Conservation (phyloP, 2,329 filamentous ascomycete species). For the Aspergillus fructus region DNA sequence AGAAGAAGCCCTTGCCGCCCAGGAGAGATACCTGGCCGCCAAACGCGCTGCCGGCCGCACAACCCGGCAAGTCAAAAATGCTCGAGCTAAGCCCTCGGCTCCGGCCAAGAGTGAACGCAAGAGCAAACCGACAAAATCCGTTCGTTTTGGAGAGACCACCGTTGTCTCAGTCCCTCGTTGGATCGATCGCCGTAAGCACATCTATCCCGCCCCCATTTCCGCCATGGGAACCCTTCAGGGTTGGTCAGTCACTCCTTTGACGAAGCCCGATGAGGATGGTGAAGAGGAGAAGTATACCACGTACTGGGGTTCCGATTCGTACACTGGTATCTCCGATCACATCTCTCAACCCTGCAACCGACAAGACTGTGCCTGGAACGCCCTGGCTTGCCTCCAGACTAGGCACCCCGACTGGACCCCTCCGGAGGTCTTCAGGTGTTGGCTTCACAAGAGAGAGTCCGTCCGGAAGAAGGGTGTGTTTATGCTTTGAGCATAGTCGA, state of each 20-base stretch:
- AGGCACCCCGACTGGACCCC: background rate
- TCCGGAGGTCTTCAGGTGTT: constrained; percentile 2
- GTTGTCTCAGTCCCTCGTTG: constrained; percentile 26
- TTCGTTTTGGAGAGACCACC: constrained; percentile 27
- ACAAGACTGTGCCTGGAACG: constrained; percentile 1
- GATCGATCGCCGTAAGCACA: constrained; percentile 26
- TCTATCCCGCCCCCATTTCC: constrained; percentile 8
- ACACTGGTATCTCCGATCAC: constrained; percentile 7
- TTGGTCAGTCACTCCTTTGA: constrained; percentile 15
- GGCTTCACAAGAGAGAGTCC: constrained; percentile 1
- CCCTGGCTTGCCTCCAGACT: constrained; percentile 2
- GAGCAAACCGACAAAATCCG: constrained; percentile 20
- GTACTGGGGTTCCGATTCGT: constrained; percentile 16
- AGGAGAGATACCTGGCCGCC: background rate
- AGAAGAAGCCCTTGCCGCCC: background rate
- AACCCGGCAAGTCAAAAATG: constrained; percentile 12
- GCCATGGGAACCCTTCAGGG: constrained; percentile 15
- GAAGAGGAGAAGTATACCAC: constrained; percentile 11
- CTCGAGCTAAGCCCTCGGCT: constrained; percentile 14
- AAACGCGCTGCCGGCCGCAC: constrained; percentile 6
- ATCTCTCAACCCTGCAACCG: background rate
- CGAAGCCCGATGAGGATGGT: constrained; percentile 13
- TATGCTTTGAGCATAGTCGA: background rate
- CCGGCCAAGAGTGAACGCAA: constrained; percentile 12
- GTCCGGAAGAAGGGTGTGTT: background rate